These are phyloP conservation scores for Ophiostoma fasciatum DNA, from an alignment of 2,329 filamentous ascomycete species.

Conservation along the genomic window DNA sequence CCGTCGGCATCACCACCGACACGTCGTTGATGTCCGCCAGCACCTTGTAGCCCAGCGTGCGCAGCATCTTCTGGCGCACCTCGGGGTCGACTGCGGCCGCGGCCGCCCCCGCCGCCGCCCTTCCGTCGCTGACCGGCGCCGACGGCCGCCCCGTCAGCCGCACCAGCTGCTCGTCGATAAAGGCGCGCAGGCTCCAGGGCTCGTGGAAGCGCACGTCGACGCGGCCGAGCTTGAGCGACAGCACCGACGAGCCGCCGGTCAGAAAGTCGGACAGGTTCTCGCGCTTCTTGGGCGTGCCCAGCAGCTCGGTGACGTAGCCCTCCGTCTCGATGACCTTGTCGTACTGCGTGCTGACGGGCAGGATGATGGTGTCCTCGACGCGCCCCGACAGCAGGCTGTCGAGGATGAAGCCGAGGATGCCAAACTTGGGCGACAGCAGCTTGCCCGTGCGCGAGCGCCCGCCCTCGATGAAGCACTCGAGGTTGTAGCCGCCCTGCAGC, in stretches of 20 bases:
- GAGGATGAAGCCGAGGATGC: slow-evolving; percentile 80
- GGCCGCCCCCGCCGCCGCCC: slow-evolving; percentile 32
- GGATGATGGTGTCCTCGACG: slow-evolving; percentile 82
- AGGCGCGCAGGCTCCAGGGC: slow-evolving; percentile 78
- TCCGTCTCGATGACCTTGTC: slow-evolving; percentile 98
- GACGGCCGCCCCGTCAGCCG: slow-evolving; percentile 37
- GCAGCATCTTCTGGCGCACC: slow-evolving; percentile 57
- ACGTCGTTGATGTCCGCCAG: slow-evolving; percentile 90
- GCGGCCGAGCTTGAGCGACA: slow-evolving; percentile 76
- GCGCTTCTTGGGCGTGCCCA: slow-evolving; percentile 89
- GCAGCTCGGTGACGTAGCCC: slow-evolving; percentile 85
- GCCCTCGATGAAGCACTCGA: slow-evolving; percentile 96
- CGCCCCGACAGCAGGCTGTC: slow-evolving; percentile 81
- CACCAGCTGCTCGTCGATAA: slow-evolving; percentile 62
- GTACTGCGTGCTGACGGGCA: slow-evolving; percentile 93
- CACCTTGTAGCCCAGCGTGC: slow-evolving; percentile 83
- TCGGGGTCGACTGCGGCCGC: slow-evolving; percentile 33
- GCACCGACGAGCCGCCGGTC: slow-evolving; percentile 67
- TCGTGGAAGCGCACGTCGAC: slow-evolving; percentile 95
- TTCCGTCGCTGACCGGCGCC: slow-evolving; percentile 14
- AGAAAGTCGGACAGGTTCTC: slow-evolving; percentile 86
- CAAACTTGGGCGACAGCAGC: slow-evolving; percentile 85
- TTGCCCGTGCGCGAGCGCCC: slow-evolving; percentile 88
- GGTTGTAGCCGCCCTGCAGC: slow-evolving; percentile 78
- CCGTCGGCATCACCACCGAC: slow-evolving; percentile 96